Evolutionary conservation across 225 moss, liverwort and hornwort genomes (phyloP).

Genomic region (Bryoerythrophyllum caledonicum): DNA sequence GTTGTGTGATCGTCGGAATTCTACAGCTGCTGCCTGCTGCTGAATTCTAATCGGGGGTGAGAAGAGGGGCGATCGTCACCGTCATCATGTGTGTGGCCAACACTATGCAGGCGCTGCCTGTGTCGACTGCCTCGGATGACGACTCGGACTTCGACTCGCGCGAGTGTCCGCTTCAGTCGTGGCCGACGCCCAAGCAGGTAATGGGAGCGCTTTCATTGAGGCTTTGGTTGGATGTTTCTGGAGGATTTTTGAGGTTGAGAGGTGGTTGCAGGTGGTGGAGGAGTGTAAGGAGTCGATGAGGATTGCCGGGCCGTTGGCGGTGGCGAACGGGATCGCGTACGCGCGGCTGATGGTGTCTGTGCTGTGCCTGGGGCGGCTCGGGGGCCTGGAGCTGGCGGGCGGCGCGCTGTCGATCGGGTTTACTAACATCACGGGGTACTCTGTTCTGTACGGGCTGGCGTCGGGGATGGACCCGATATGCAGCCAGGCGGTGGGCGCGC

Average conservation of each 20-base stretch:
- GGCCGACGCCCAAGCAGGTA: slow-evolving; percentile 42
- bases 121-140: slow-evolving; percentile 33
- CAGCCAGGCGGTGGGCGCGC: slow-evolving; percentile 84
- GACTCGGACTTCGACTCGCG: slow-evolving; percentile 45
- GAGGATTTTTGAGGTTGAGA: too few species aligned
- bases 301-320: slow-evolving; percentile 74
- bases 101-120: slow-evolving; percentile 32
- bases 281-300: slow-evolving; percentile 74
- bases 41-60: neutral
- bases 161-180: slow-evolving; percentile 15
- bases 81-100: slow-evolving; percentile 50
- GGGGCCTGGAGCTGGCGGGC: slow-evolving; percentile 80
- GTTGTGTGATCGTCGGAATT: slow-evolving; percentile 8
- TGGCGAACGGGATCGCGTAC: slow-evolving; percentile 69
- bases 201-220: too few species aligned
- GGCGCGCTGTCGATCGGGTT: slow-evolving; percentile 91
- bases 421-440: slow-evolving; percentile 96
- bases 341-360: slow-evolving; percentile 89
- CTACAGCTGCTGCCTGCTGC: neutral
- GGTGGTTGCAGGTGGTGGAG: slow-evolving; percentile 55
- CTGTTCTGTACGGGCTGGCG: slow-evolving; percentile 83
- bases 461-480: slow-evolving; percentile 97
- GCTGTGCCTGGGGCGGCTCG: slow-evolving; percentile 77
- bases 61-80: too few species aligned
- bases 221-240: neutral